Conservation (phyloP, 23 red algal species). For the Gracilariopsis chorda region DNA sequence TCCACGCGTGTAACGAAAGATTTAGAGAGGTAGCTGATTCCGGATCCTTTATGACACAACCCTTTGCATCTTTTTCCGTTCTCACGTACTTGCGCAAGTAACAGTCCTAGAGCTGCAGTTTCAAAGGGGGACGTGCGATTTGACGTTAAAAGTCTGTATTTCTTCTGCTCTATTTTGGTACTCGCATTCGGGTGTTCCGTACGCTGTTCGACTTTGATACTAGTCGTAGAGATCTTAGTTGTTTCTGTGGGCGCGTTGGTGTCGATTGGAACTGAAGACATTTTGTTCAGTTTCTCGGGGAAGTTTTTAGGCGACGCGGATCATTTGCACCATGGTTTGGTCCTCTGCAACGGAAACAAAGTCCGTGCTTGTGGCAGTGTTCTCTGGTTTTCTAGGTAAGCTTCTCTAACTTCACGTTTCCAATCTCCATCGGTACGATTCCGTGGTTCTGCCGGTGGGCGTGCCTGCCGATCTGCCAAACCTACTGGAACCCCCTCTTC, state of each 20-base stretch:
- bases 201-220: no score
- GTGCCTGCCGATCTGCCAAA: not conserved
- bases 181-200: no score
- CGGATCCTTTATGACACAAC: not conserved
- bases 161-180: no score
- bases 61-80: not conserved
- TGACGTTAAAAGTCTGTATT: not conserved
- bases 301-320: not conserved
- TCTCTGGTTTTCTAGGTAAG: not conserved
- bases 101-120: not conserved
- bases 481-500: not conserved
- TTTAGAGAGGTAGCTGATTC: not conserved
- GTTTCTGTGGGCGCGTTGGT: no score
- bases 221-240: no score
- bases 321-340: not conserved
- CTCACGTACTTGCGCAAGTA: not conserved
- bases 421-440: not conserved
- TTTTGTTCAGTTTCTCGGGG: not conserved
- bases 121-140: not conserved
- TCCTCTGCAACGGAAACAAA: not conserved
- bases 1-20: not conserved
- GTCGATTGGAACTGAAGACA: no score
- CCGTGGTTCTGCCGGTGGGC: not conserved
- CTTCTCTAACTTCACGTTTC: slow-evolving; percentile 10
- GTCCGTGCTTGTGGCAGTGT: not conserved